Evolutionary conservation across 139 green algal species (phyloP).

Genomic region (Chlorella vulgaris): DNA sequence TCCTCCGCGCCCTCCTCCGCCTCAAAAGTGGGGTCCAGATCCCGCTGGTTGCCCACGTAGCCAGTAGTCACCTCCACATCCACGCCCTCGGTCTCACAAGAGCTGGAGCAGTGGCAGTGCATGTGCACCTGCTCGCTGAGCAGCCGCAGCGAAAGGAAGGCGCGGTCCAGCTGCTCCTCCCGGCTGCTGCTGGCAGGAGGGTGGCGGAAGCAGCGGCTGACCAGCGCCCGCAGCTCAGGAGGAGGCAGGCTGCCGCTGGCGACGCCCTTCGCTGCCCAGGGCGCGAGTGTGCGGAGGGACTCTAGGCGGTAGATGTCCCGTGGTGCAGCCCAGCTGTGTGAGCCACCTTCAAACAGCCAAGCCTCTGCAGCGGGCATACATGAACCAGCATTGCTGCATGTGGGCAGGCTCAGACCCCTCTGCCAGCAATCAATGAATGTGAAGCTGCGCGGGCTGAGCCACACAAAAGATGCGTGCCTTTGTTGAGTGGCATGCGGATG

Average conservation of each 20-base stretch:
- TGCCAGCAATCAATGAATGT: too few species aligned
- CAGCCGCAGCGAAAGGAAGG: conserved; percentile 32
- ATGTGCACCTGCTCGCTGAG: conserved; percentile 47
- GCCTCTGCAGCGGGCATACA: conserved; percentile 14
- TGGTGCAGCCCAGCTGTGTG: conserved; percentile 22
- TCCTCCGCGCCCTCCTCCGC: conserved; percentile 18
- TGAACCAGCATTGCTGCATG: background rate
- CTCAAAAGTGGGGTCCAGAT: conserved; percentile 15
- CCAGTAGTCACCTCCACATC: conserved; percentile 46
- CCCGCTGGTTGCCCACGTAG: conserved; percentile 24
- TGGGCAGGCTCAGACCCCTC: background rate
- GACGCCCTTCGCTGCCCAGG: conserved; percentile 29
- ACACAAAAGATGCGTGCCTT: too few species aligned
- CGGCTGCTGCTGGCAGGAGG: background rate
- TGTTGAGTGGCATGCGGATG: conserved; percentile 13
- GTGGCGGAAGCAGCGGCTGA: conserved; percentile 27
- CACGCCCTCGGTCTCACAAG: conserved; percentile 32
- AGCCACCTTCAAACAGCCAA: conserved; percentile 12
- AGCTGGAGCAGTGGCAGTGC: conserved; percentile 23
- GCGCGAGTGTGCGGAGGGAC: background rate
- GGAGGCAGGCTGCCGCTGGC: conserved; percentile 21
- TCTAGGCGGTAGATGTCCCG: background rate
- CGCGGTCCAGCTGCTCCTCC: conserved; percentile 15
- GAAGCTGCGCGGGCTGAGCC: too few species aligned
- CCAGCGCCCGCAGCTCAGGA: background rate